A percentile compares a stretch with the other conserved stretches of the same genome.
Conservation (phyloP, 2,329 filamentous ascomycete genomes). For the Hymenoscyphus infarciens region DNA sequence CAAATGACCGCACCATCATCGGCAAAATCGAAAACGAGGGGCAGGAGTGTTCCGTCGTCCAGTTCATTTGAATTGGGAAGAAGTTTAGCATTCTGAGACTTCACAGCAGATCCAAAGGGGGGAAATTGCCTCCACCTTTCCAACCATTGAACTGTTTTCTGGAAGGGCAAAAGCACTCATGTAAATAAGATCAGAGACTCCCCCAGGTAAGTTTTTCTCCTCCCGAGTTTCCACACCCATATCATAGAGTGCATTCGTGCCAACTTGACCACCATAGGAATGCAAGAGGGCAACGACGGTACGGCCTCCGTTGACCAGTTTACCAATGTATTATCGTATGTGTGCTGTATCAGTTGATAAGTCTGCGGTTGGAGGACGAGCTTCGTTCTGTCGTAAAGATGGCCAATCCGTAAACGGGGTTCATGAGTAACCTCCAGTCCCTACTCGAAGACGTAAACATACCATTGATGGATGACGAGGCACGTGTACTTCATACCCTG, state of each 20-base stretch:
- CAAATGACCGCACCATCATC: slow-evolving; percentile 10
- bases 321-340: slow-evolving; percentile 10
- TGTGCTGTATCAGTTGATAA: slow-evolving; percentile 12
- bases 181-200: slow-evolving; percentile 12
- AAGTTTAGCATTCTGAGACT: too few relatives aligned
- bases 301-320: slow-evolving; percentile 6
- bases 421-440: not conserved
- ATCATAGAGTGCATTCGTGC: slow-evolving; percentile 14
- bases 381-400: not conserved
- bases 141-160: slow-evolving; percentile 11
- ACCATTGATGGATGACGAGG: slow-evolving; percentile 14
- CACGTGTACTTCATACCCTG: slow-evolving; percentile 15
- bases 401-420: not conserved
- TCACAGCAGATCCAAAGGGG: too few relatives aligned
- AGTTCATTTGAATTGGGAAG: slow-evolving; percentile 6
- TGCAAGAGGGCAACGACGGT: slow-evolving; percentile 15
- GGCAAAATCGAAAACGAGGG: slow-evolving; percentile 14
- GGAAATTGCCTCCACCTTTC: slow-evolving; percentile 8
- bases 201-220: slow-evolving; percentile 4
- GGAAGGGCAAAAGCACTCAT: slow-evolving; percentile 12
- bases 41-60: slow-evolving; percentile 12
- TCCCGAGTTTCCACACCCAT: not conserved
- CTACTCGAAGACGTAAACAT: not conserved
- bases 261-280: slow-evolving; percentile 20
- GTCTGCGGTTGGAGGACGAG: slow-evolving; percentile 15